These are phyloP conservation scores for Aspergillus proliferans DNA, from an alignment of 2,329 filamentous ascomycete genomes.

Conservation along the genomic window DNA sequence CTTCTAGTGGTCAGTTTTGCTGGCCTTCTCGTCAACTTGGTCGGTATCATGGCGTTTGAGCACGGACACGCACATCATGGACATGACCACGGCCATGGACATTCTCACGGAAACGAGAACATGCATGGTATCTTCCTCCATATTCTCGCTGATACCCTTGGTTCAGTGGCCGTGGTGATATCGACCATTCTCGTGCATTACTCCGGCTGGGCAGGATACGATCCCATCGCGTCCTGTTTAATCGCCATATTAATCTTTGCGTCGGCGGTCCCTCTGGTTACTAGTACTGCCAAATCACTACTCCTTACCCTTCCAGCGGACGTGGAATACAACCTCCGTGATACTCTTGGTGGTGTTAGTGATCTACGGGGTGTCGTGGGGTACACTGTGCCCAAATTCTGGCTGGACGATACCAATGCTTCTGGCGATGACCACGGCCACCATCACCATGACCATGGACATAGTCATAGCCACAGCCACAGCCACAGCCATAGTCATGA, in stretches of 20 bases:
- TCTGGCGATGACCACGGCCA: constrained; percentile 37
- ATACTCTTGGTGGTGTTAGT: constrained; percentile 75
- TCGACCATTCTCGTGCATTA: constrained; percentile 84
- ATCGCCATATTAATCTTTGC: constrained; percentile 90
- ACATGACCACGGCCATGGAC: constrained; percentile 43
- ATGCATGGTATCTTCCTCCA: constrained; percentile 98
- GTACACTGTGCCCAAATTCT: constrained; percentile 85
- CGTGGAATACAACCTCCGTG: constrained; percentile 80
- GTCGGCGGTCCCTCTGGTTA: constrained; percentile 84
- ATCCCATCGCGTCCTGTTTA: constrained; percentile 86
- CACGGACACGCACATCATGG: constrained; percentile 54
- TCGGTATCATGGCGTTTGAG: constrained; percentile 81
- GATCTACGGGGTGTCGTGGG: constrained; percentile 76
- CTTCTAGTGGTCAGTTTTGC: constrained; percentile 81
- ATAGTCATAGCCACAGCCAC: constrained; percentile 25
- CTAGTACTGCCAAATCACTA: constrained; percentile 73
- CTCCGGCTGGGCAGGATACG: constrained; percentile 87
- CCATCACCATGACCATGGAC: constrained; percentile 20
- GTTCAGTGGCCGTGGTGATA: constrained; percentile 87
- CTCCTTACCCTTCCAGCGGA: constrained; percentile 79
- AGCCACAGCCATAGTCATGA: constrained; percentile 24
- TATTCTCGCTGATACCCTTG: constrained; percentile 87
- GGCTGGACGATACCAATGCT: constrained; percentile 66
- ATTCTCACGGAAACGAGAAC: constrained; percentile 78
- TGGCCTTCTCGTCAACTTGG: constrained; percentile 81